Conservation (phyloP, 306 rosid genomes). For the Dalbergia cochinchinensis region DNA sequence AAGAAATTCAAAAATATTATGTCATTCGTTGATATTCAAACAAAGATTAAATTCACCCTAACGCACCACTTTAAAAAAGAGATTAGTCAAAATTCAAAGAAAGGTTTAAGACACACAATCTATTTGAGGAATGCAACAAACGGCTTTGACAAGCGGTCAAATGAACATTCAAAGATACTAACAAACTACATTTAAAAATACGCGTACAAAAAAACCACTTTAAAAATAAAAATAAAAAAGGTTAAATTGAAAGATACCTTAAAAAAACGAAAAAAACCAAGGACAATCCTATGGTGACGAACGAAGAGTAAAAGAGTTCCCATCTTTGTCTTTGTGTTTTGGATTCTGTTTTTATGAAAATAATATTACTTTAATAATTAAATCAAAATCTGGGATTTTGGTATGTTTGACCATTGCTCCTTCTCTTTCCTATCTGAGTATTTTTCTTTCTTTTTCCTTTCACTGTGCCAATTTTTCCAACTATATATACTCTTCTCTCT, state of each 20-base stretch:
- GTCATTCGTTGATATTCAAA: constrained; percentile 4
- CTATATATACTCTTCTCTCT: neutral
- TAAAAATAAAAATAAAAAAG: neutral
- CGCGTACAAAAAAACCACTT: no score
- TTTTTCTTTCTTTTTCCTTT: constrained; percentile 4
- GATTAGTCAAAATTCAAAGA: constrained; percentile 36
- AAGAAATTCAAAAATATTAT: neutral
- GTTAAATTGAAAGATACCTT: neutral
- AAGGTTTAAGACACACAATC: neutral
- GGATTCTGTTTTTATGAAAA: constrained; percentile 38
- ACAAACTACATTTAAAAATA: neutral
- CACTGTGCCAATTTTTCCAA: constrained; percentile 29
- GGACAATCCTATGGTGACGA: neutral
- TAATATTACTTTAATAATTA: constrained; percentile 43
- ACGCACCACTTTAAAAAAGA: neutral
- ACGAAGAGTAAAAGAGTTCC: neutral
- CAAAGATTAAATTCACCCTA: neutral
- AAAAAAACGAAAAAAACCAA: no score
- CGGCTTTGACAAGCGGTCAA: neutral
- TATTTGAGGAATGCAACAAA: neutral
- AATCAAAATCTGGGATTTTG: constrained; percentile 47
- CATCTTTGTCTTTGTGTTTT: constrained; percentile 17
- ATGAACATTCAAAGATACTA: constrained; percentile 12
- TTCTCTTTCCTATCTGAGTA: constrained; percentile 41
- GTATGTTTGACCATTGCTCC: constrained; percentile 64